A percentile compares a stretch with the other conserved stretches of the same genome.
These are phyloP conservation scores for Aureobasidium uvarum DNA, from an alignment of 2,329 filamentous ascomycete species.

Conservation along the genomic window DNA sequence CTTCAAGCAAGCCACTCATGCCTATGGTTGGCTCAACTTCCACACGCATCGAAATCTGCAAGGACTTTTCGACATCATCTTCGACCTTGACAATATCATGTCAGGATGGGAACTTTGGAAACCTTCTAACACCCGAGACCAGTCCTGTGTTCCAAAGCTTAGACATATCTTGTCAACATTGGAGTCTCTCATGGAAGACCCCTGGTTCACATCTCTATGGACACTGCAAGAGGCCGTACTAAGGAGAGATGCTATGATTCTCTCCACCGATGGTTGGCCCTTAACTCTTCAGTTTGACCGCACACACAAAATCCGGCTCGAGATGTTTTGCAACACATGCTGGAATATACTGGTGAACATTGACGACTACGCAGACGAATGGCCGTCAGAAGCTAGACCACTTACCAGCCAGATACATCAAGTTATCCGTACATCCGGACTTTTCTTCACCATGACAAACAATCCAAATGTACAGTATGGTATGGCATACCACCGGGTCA, in stretches of 20 bases:
- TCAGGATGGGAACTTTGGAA: not conserved
- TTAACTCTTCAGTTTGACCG: not conserved
- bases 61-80: not conserved
- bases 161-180: not conserved
- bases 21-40: constrained; percentile 6
- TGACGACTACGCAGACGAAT: not conserved
- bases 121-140: not conserved
- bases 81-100: not conserved
- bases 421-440: not conserved
- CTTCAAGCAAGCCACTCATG: not conserved
- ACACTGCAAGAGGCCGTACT: not conserved
- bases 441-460: not conserved
- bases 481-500: not conserved
- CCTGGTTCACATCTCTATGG: constrained; percentile 3
- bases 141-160: not conserved
- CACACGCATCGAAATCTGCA: not conserved
- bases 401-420: not conserved
- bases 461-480: constrained; percentile 1
- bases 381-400: not conserved
- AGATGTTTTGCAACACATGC: not conserved
- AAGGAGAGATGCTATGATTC: not conserved
- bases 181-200: not conserved
- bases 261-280: not conserved
- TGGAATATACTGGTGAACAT: not conserved
- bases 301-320: not conserved